A percentile compares a stretch with the other conserved stretches of the same genome.
Conservation (phyloP, 2,329 filamentous ascomycete genomes). For the Colletotrichum falcatum region DNA sequence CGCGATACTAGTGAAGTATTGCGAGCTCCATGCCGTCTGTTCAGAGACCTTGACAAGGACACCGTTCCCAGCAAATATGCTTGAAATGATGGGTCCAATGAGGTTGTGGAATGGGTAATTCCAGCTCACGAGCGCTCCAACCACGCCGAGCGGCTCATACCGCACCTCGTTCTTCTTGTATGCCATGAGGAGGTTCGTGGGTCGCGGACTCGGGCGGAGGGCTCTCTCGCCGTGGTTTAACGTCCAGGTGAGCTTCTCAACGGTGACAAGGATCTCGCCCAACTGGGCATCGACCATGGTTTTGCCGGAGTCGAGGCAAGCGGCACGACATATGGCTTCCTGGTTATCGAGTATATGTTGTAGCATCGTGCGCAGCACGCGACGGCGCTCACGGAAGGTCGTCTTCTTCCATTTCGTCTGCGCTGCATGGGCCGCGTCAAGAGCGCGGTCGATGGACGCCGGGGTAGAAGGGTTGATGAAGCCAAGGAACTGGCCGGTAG, state of each 20-base stretch:
- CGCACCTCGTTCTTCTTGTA: constrained; percentile 93
- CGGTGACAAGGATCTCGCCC: constrained; percentile 93
- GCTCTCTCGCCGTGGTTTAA: constrained; percentile 89
- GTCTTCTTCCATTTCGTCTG: constrained; percentile 84
- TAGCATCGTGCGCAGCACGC: constrained; percentile 84
- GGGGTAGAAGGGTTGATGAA: constrained; percentile 81
- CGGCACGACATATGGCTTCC: constrained; percentile 84
- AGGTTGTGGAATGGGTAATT: constrained; percentile 98
- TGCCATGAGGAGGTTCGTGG: constrained; percentile 92
- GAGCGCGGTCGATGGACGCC: constrained; percentile 81
- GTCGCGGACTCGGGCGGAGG: constrained; percentile 76
- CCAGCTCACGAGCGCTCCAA: constrained; percentile 94
- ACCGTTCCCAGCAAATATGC: constrained; percentile 90
- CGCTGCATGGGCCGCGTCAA: constrained; percentile 79
- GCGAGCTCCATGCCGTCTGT: constrained; percentile 92
- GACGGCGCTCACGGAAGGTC: constrained; percentile 80
- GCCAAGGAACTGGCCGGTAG: constrained; percentile 87
- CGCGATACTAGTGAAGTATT: constrained; percentile 84
- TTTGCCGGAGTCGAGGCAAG: constrained; percentile 94
- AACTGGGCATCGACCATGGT: constrained; percentile 94
- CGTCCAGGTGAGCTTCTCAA: constrained; percentile 95
- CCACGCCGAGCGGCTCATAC: constrained; percentile 93
- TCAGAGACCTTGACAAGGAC: constrained; percentile 96
- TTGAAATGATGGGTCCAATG: constrained; percentile 89
- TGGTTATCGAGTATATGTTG: constrained; percentile 90